These are phyloP conservation scores for Brettanomyces custersianus DNA, from an alignment of 805 yeast species.

Conservation along the genomic window DNA sequence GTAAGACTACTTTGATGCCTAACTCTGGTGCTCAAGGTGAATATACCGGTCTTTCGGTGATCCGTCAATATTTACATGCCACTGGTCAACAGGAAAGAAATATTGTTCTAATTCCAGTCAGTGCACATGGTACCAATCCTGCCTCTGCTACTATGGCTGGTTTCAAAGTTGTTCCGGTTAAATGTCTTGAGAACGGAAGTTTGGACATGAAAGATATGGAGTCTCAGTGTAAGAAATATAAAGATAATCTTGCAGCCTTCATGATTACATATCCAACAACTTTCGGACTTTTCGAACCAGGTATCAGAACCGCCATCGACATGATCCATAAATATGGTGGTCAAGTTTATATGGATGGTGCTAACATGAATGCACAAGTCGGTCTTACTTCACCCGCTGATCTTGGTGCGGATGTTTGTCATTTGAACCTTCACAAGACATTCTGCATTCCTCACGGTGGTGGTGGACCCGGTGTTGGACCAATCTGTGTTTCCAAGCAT, in stretches of 20 bases:
- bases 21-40: conserved; percentile 99
- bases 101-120: conserved; percentile 89
- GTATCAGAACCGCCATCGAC: conserved; percentile 77
- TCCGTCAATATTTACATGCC: conserved; percentile 57
- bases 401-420: conserved; percentile 97
- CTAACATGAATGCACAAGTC: conserved; percentile 98
- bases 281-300: conserved; percentile 92
- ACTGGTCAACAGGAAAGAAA: conserved; percentile 68
- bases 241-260: conserved; percentile 69
- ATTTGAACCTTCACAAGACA: conserved; percentile 91
- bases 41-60: conserved; percentile 85
- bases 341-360: conserved; percentile 96
- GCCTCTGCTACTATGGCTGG: conserved; percentile 99
- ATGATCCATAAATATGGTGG: conserved; percentile 83
- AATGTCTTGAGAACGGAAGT: conserved; percentile 79
- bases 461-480: conserved; percentile 99
- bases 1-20: conserved; percentile 86
- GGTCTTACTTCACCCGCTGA: conserved; percentile 97
- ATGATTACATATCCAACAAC: conserved; percentile 99
- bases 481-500: conserved; percentile 85
- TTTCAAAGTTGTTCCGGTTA: conserved; percentile 84
- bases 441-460: conserved; percentile 99
- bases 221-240: conserved; percentile 61
- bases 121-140: conserved; percentile 98
- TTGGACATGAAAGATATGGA: conserved; percentile 72